Base-by-base conservation (phyloP, 768 basidiomycete genomes). In the Saitozyma sp. region DNA sequence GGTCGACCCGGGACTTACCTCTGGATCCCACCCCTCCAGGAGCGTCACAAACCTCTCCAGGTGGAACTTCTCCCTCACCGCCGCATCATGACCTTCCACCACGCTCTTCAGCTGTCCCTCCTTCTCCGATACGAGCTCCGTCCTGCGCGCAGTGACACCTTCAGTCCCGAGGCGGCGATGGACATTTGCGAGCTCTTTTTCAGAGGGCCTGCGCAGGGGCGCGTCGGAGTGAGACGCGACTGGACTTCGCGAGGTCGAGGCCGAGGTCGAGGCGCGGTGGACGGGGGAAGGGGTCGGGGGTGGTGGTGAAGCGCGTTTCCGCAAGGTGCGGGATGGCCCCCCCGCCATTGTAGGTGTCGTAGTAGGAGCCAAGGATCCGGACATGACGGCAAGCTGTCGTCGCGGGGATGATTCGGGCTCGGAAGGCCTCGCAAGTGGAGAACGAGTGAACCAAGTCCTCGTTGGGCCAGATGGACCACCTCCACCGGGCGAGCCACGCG, bases 1-100 rank as follows among this genome's bases (percentile, higher is more conserved):
- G 63, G 42, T 55, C 61, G 20, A 29, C 50, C n/a, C 45, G n/a
- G 20, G 17, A 61, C 85, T 43, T 64, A 89, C 89, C 78, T 82
- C 78, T 9, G 92, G 93, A 78, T 94, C 84, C 76, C 87, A 97
- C 17, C 82, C 83, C 42, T 66, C 65, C 9, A 92, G 80, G 82
- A 95, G 83, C 29, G 85, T 86, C 3, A 86, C 84, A 74, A 89
- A 94, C 61, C 88, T 83, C 66, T 93, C 88, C 79, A 95, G 83
- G 74, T 97, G 93, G 78, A 94, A 97, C 62, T 86, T 83, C 79
- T 97, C 91, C 63, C 93, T 86, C 53, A 95, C 83, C 20, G 67
- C 69, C 20, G 66, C 63, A 64, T 77, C 75, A 67, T 77, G 75
- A 38, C 54, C 59, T 39, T 77, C 75, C 39, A 71, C 49, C 37